Conservation (phyloP, 106 monocot genomes). For the Acanthochlamys bracteata region DNA sequence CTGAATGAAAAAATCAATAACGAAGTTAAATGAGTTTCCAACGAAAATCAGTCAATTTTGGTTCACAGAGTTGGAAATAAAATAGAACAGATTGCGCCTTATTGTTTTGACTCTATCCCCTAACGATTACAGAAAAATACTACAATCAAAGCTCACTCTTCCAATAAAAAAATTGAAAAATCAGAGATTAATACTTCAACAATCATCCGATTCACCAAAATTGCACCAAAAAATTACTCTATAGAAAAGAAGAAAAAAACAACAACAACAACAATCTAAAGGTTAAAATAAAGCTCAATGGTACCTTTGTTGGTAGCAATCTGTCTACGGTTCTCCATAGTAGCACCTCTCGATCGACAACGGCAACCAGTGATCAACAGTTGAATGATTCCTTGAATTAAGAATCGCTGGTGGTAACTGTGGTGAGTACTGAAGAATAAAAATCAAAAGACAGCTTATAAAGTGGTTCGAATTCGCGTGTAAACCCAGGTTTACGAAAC, state of each 20-base stretch:
- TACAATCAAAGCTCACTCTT: too few species aligned
- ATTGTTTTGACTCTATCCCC: too few species aligned
- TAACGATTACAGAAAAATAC: too few species aligned
- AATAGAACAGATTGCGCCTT: too few species aligned
- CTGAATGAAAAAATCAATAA: too few species aligned
- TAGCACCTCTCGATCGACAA: not conserved
- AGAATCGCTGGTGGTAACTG: constrained; percentile 40
- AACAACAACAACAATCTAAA: not conserved
- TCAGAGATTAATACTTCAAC: too few species aligned
- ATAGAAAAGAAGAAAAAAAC: not conserved
- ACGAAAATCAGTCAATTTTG: too few species aligned
- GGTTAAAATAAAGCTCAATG: not conserved
- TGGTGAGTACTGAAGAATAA: constrained; percentile 69
- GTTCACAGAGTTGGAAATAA: too few species aligned
- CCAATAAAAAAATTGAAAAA: too few species aligned
- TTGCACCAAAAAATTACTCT: too few species aligned
- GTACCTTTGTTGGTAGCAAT: constrained; percentile 16
- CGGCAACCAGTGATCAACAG: not conserved
- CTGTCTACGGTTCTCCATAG: constrained; percentile 41
- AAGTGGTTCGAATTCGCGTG: constrained; percentile 90
- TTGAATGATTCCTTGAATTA: constrained; percentile 35
- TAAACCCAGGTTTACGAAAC: constrained; percentile 61
- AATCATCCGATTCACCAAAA: too few species aligned
- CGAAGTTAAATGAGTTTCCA: too few species aligned
- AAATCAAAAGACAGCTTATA: constrained; percentile 77